Evolutionary conservation across 345 rosid species (phyloP), one percentile per base, ranked within the genome.

Genomic region (Balakata baccata): DNA sequence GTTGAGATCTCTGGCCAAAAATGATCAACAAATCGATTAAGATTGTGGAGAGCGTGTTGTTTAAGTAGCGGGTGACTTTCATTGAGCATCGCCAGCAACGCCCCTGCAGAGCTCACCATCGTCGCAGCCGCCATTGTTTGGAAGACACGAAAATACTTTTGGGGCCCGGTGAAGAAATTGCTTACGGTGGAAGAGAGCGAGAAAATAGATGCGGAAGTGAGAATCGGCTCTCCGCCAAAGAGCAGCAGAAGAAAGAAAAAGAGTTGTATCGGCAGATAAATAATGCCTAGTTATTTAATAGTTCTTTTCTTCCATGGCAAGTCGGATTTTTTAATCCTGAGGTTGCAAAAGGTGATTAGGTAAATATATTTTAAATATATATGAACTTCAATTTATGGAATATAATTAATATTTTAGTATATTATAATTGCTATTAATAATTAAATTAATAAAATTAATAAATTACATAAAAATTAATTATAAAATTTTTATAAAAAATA

Each of bases 1-100:
- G 99, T 96, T 58, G 99, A 96, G 86, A 96, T 96, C 93, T 96
- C 99, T 0, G 98, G 99, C 98, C 99, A 96, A 85, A 89, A 91
- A 68, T 70, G 92, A 79, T 96, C 97, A 12, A 96, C 98, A 57
- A 84, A 89, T 81, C 83, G 88, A 74, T 91, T 96, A 81, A 96
- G 97, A 81, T 89, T 84, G 34, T 83, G 79, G 75, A 96, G 96
- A 3, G 99, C 99, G 81, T 96, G 98, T 56, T 86, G 90, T 81
- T 96, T 96, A 78, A 96, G 84, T 8, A 65, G 80, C 5, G 98
- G 97, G 73, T 93, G 96, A 50, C 65, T 74, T 90, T 96, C 99
- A 77, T 86, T 90, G 49, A 96, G 92, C 99, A 96, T 96, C 75
- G 99, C 98, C 25, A 96, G 88, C 66, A 96, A 83, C 11, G 97